phyloP scores from a whole-genome alignment of 2,329 filamentous ascomycete species.

The Cercospora sp. region DNA sequence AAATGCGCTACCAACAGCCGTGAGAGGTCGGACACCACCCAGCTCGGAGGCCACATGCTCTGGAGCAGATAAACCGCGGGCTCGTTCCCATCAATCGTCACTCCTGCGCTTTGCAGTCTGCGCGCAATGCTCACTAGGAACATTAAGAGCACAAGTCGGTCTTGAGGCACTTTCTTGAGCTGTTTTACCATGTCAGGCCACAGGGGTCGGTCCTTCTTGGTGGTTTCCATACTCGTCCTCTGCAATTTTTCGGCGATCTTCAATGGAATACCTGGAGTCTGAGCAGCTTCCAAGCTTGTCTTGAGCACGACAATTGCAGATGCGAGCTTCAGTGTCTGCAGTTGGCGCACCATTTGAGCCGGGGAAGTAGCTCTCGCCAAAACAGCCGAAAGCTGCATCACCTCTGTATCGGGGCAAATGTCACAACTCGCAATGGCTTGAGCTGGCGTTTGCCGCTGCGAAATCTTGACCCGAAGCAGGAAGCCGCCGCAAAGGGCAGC shows the following conservation, averaged over 20 bases:
- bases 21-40: slow-evolving; percentile 16
- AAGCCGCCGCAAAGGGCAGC: slow-evolving; percentile 21
- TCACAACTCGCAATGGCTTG: neutral
- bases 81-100: slow-evolving; percentile 19
- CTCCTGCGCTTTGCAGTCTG: slow-evolving; percentile 11
- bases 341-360: neutral
- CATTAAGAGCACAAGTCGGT: slow-evolving; percentile 21
- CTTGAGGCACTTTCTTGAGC: slow-evolving; percentile 23
- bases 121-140: slow-evolving; percentile 22
- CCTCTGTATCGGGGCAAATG: neutral
- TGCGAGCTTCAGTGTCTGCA: neutral
- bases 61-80: slow-evolving; percentile 19
- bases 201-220: slow-evolving; percentile 15
- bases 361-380: neutral
- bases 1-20: slow-evolving; percentile 19
- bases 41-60: slow-evolving; percentile 18
- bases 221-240: slow-evolving; percentile 14
- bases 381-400: neutral
- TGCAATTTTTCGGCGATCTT: slow-evolving; percentile 16
- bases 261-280: slow-evolving; percentile 7
- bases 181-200: slow-evolving; percentile 19
- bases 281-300: slow-evolving; percentile 10
- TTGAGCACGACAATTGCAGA: slow-evolving; percentile 9
- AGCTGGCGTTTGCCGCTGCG: neutral
- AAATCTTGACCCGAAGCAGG: slow-evolving; percentile 16